phyloP scores from a whole-genome alignment of 257 asterid genomes.

The Haberlea rhodopensis region DNA sequence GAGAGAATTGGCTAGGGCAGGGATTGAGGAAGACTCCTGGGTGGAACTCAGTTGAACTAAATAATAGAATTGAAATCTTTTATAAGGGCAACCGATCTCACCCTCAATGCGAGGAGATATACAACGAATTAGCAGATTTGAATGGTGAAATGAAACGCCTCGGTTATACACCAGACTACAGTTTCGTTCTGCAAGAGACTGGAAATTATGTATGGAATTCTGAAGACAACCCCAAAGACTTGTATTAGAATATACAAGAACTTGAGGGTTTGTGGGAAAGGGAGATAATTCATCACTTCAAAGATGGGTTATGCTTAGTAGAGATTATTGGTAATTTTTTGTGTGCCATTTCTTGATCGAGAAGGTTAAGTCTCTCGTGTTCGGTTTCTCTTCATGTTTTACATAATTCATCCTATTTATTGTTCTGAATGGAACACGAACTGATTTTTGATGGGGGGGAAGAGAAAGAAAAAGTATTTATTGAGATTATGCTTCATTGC shows the following conservation, averaged over 20 bases:
- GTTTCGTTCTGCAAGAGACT: constrained; percentile 71
- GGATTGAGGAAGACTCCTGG: constrained; percentile 71
- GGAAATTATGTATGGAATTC: constrained; percentile 68
- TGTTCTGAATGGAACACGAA: no score
- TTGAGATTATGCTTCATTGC: no score
- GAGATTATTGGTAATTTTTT: background rate
- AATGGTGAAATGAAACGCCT: constrained; percentile 54
- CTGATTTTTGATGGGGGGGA: no score
- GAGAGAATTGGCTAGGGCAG: constrained; percentile 59
- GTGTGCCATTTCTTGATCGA: background rate
- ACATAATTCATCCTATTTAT: no score
- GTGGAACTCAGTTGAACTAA: constrained; percentile 63
- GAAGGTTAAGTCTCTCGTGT: no score
- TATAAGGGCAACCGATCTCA: constrained; percentile 59
- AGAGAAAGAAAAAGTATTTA: no score
- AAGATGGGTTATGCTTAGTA: background rate
- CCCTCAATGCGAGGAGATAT: constrained; percentile 54
- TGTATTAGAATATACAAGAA: no score
- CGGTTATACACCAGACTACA: constrained; percentile 69
- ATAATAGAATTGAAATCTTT: constrained; percentile 47
- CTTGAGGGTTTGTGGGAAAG: no score
- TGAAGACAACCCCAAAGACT: constrained; percentile 64
- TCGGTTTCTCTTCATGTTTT: background rate
- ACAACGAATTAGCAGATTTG: constrained; percentile 46
- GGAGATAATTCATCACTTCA: background rate